Evolutionary conservation across 805 yeast genomes (phyloP), one percentile per base, ranked within the genome.

Genomic region (Zygosaccharomyces gambellarensis): DNA sequence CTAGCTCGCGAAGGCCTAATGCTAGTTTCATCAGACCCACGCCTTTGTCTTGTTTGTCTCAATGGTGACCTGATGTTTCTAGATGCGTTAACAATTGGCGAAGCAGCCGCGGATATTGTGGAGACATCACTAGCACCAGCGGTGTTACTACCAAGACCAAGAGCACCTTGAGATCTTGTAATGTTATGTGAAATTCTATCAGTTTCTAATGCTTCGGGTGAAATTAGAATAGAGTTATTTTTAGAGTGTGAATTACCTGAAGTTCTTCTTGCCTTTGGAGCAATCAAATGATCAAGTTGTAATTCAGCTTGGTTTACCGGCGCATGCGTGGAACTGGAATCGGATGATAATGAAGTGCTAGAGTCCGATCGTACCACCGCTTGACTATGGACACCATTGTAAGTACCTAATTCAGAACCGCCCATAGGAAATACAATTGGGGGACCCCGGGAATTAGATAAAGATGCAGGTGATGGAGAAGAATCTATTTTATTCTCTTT

Each of bases 11-110:
- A 46, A 14, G 36, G 22, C 28, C 49, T 53, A 5, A 48, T 23
- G 31, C 40, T 39, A 5, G 48, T 47, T 31, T 61, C 63, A 25
- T 60, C 64, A 4, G 59, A 53, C 32, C 46, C 48, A 43, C 61
- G 51, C 50, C 60, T 48, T 34, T 51, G 45, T 34, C 57, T 46
- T 7, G 45, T 39, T 11, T 50, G 47, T 43, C 47, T 54, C 36
- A 53, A 25, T 4, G 56, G 47, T 5, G 57, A 46, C 34, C 50
- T 51, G 6, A 40, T 40, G 31, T 42, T 50, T 43, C 51, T 54
- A 21, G 56, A 36, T 31, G 36, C 30, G 3, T 46, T 44, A 11
- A 32, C 45, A 2, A 57, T 54, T 7, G 62, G 48, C 8, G 59
- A 51, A n/a, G 48, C 39, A 11, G 54, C 48, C 2, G 42, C 38